Evolutionary conservation across 768 basidiomycete genomes (phyloP).

Genomic region (Xerocomus potaroensis): DNA sequence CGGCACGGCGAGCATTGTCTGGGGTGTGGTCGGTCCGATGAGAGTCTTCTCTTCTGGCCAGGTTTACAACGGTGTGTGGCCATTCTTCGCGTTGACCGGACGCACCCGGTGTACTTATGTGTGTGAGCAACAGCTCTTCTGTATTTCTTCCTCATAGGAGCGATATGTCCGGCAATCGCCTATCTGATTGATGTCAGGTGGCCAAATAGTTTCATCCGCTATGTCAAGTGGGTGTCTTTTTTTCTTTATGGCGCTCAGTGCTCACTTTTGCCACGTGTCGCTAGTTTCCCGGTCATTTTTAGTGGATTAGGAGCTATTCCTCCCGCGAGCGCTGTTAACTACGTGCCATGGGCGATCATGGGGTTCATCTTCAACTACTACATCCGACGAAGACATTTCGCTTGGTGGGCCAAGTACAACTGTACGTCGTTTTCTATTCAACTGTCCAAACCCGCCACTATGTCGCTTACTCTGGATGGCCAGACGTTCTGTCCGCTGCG

Average conservation of each 20-base stretch:
- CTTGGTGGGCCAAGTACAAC: conserved; percentile 63
- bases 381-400: conserved; percentile 55
- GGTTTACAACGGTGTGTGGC: conserved; percentile 45
- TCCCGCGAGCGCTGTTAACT: conserved; percentile 63
- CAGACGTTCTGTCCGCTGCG: conserved; percentile 66
- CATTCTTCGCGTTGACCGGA: background rate
- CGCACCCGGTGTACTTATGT: background rate
- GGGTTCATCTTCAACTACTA: conserved; percentile 64
- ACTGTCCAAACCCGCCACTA: too few relatives aligned
- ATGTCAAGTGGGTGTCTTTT: conserved; percentile 53
- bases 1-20: conserved; percentile 75
- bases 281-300: conserved; percentile 47
- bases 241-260: background rate
- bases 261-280: background rate
- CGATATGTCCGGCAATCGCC: conserved; percentile 51
- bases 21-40: conserved; percentile 77
- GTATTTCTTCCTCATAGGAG: conserved; percentile 78
- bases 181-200: conserved; percentile 55
- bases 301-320: conserved; percentile 58
- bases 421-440: conserved; percentile 22
- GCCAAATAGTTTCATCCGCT: conserved; percentile 58
- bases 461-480: background rate
- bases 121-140: conserved; percentile 38
- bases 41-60: conserved; percentile 66
- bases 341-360: conserved; percentile 60